Evolutionary conservation across 768 basidiomycete species (phyloP).

Genomic region (Leccinum rimulosum): DNA sequence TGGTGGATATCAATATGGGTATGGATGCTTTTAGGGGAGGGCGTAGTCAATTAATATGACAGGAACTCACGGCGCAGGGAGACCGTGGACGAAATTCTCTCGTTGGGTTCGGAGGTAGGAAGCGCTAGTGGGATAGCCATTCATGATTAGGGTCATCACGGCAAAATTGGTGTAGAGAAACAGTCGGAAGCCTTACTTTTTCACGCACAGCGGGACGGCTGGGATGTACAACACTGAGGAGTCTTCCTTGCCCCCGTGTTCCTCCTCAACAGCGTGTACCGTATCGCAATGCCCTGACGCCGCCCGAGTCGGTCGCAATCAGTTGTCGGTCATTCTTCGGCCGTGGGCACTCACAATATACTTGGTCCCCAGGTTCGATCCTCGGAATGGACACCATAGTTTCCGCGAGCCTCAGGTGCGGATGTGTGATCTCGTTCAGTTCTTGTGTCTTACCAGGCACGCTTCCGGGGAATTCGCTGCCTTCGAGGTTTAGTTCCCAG

Average conservation of each 20-base stretch:
- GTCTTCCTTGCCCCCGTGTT: conserved; percentile 45
- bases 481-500: conserved; percentile 56
- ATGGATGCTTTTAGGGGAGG: not conserved
- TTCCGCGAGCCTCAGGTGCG: conserved; percentile 53
- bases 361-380: conserved; percentile 64
- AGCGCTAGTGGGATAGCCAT: conserved; percentile 33
- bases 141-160: not conserved
- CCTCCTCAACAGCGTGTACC: conserved; percentile 53
- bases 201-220: conserved; percentile 47
- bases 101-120: conserved; percentile 50
- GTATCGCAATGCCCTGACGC: conserved; percentile 51
- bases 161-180: not conserved
- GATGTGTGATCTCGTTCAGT: conserved; percentile 53
- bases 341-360: conserved; percentile 43
- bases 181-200: conserved; percentile 40
- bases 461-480: conserved; percentile 53
- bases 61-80: conserved; percentile 47
- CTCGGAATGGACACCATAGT: conserved; percentile 59
- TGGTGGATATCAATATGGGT: not conserved
- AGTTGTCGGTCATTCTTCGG: not conserved
- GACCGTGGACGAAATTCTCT: conserved; percentile 42
- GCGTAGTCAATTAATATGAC: not conserved
- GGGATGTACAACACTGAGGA: conserved; percentile 60
- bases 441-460: conserved; percentile 55
- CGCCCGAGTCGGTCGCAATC: not conserved